Base-by-base conservation (phyloP, 2,329 filamentous ascomycete genomes). In the Atkinsonella hypoxylon region DNA sequence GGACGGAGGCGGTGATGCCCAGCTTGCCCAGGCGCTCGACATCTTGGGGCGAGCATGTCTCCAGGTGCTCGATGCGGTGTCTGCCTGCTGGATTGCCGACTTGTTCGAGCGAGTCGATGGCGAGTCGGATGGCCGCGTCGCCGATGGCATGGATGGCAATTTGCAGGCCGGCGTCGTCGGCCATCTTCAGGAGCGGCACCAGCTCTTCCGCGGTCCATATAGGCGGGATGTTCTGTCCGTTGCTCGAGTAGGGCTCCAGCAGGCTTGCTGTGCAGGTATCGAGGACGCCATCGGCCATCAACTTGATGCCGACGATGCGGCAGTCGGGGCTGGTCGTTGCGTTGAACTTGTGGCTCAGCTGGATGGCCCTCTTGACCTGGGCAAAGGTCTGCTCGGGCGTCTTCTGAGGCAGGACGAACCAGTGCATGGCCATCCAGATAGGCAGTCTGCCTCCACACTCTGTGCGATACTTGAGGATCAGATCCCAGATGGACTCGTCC, bases 91-190 rank as follows among this genome's bases (percentile, higher is more conserved):
- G 69, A 53, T 59, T 66, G 1, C 62, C 65, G 63, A 61, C 56
- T 59, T 64, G 11, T 11, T 47, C 45, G 10, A 83, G 67, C 0
- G 70, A 68, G 55, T 83, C 75, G 46, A 83, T 70, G 5, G 78
- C 79, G 55, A 74, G 73, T 22, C 64, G 68, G 17, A 82, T 70
- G 4, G 81, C 78, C 10, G 68, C 69, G 54, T 83, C 80, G 31
- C 80, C 80, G 53, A 83, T 83, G 31, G 80, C 80, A 59, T 83
- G 80, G 7, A 83, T 66, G 0, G 80, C 80, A 50, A 78, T 74
- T 59, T 84, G 80, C 31, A 84, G 59, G 0, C 74, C 73, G 1
- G 71, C 73, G 4, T 66, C 67, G 39, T 73, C 70, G 2, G 79
- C 79, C 34, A 68, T 70, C 50, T 68, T 65, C 1, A 83, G 73